Conservation (phyloP, 2,329 filamentous ascomycete species). For the Zymoseptoria brevis region DNA sequence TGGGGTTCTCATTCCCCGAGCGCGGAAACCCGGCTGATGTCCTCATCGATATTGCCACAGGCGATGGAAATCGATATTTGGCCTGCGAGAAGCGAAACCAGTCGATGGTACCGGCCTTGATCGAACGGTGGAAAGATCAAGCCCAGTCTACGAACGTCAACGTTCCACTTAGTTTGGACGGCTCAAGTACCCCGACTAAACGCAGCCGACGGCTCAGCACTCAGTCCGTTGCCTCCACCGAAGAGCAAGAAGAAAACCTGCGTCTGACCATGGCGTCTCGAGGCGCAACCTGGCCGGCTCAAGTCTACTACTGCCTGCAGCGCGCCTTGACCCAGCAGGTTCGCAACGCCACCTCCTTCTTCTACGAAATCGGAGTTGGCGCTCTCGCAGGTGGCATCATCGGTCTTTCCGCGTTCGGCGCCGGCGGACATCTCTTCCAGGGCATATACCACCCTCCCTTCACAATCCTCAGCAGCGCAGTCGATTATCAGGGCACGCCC, state of each 20-base stretch:
- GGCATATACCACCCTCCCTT: slow-evolving; percentile 47
- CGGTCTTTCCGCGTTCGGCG: slow-evolving; percentile 45
- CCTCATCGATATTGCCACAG: slow-evolving; percentile 55
- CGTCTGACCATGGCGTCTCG: slow-evolving; percentile 42
- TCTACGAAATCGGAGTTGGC: slow-evolving; percentile 48
- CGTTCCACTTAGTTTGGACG: not conserved
- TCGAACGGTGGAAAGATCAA: slow-evolving; percentile 39
- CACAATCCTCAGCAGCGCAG: slow-evolving; percentile 43
- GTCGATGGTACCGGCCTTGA: slow-evolving; percentile 44
- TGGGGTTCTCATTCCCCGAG: slow-evolving; percentile 44
- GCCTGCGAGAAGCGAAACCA: slow-evolving; percentile 22
- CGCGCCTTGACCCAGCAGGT: slow-evolving; percentile 52
- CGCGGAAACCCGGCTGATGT: slow-evolving; percentile 50
- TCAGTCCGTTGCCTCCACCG: slow-evolving; percentile 29
- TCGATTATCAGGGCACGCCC: slow-evolving; percentile 45
- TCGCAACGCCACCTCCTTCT: slow-evolving; percentile 44
- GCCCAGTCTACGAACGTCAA: slow-evolving; percentile 13
- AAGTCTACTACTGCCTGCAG: slow-evolving; percentile 46
- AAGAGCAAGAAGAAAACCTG: slow-evolving; percentile 37
- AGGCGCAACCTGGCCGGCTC: slow-evolving; percentile 42
- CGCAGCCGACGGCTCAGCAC: slow-evolving; percentile 19
- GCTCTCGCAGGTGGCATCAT: slow-evolving; percentile 47
- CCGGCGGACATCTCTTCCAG: slow-evolving; percentile 46
- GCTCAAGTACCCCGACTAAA: slow-evolving; percentile 8
- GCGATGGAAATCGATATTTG: slow-evolving; percentile 47